Evolutionary conservation across 306 rosid genomes (phyloP).

Genomic region (Medicago ruthenica): DNA sequence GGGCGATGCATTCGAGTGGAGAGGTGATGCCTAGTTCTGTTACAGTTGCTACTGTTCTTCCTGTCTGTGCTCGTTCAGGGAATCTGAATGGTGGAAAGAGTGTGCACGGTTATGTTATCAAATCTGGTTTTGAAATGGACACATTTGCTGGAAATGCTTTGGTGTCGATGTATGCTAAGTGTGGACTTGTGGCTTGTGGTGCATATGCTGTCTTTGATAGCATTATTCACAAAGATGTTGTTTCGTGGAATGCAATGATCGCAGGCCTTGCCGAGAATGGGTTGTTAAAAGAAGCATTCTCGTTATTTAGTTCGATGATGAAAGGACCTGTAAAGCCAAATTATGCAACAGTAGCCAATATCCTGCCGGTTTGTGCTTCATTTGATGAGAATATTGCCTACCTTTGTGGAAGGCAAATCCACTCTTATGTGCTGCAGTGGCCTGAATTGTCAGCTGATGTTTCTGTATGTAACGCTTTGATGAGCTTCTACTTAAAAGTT

Average conservation of each 20-base stretch:
- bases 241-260: conserved; percentile 91
- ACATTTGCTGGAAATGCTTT: conserved; percentile 78
- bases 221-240: conserved; percentile 71
- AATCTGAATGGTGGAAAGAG: conserved; percentile 59
- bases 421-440: conserved; percentile 64
- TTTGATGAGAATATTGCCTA: conserved; percentile 53
- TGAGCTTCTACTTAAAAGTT: conserved; percentile 74
- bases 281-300: conserved; percentile 55
- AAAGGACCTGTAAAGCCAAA: conserved; percentile 68
- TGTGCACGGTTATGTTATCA: conserved; percentile 67
- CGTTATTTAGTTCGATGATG: conserved; percentile 64
- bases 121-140: conserved; percentile 71
- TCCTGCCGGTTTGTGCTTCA: conserved; percentile 73
- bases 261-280: conserved; percentile 77
- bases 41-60: conserved; percentile 72
- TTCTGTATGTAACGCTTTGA: conserved; percentile 77
- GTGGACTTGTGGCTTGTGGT: conserved; percentile 57
- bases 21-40: conserved; percentile 69
- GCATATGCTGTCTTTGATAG: conserved; percentile 66
- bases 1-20: conserved; percentile 61
- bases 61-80: conserved; percentile 71
- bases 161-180: conserved; percentile 82
- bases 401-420: conserved; percentile 71
- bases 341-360: conserved; percentile 68
- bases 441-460: conserved; percentile 61